These are phyloP conservation scores for Candida ovalis DNA, from an alignment of 805 yeast genomes.

Conservation along the genomic window DNA sequence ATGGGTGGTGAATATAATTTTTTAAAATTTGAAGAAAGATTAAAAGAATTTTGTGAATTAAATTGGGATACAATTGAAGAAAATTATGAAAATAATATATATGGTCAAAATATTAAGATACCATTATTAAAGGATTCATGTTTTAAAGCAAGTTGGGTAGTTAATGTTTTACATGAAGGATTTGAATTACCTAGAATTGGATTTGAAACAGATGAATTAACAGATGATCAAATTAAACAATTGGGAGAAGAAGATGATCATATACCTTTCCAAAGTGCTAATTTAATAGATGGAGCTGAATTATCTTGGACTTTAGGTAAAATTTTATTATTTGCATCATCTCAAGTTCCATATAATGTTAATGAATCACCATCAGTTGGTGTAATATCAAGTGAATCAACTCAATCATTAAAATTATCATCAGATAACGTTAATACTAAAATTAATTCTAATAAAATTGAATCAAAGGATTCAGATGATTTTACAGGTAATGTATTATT, in stretches of 20 bases:
- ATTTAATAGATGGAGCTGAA: slow-evolving; percentile 76
- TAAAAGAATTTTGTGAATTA: slow-evolving; percentile 68
- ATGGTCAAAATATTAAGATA: slow-evolving; percentile 50
- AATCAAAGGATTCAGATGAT: slow-evolving; percentile 5
- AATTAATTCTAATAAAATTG: not conserved
- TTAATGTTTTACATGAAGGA: slow-evolving; percentile 87
- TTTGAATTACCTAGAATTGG: slow-evolving; percentile 78
- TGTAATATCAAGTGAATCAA: slow-evolving; percentile 36
- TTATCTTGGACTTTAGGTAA: slow-evolving; percentile 95
- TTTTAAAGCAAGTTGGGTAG: slow-evolving; percentile 93
- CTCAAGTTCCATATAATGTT: slow-evolving; percentile 43
- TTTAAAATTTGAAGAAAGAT: slow-evolving; percentile 58
- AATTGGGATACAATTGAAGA: slow-evolving; percentile 59
- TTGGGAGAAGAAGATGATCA: slow-evolving; percentile 27
- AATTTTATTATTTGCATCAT: slow-evolving; percentile 76
- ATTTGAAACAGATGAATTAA: slow-evolving; percentile 38
- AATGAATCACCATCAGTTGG: slow-evolving; percentile 27
- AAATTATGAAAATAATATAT: slow-evolving; percentile 50
- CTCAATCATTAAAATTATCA: slow-evolving; percentile 2
- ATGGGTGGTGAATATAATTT: slow-evolving; percentile 88
- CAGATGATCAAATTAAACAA: slow-evolving; percentile 23
- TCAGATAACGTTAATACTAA: not conserved
- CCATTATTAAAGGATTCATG: slow-evolving; percentile 72
- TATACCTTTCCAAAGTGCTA: slow-evolving; percentile 79
- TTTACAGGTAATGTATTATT: slow-evolving; percentile 7